Conservation (phyloP, 2,329 filamentous ascomycete species). For the Corynespora cassiicola region DNA sequence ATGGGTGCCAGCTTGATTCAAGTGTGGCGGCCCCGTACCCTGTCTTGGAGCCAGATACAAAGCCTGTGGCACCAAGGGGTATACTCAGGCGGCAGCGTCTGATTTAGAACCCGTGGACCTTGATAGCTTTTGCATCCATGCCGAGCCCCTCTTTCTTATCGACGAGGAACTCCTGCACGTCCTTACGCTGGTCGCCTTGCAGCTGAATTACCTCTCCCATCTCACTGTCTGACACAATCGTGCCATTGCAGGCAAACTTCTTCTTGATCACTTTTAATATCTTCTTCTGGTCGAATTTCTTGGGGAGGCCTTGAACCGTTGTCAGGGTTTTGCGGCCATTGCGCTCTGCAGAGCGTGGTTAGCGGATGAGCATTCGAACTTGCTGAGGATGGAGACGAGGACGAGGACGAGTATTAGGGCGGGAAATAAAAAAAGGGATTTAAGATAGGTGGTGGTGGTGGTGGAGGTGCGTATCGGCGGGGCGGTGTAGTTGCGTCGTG, state of each 20-base stretch:
- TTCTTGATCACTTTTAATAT: conserved; percentile 99
- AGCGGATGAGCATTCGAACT: not conserved
- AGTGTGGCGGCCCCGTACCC: too few relatives aligned
- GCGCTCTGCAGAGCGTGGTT: conserved; percentile 69
- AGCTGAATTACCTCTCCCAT: conserved; percentile 99
- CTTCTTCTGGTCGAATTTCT: conserved; percentile 98
- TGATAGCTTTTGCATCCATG: conserved; percentile 93
- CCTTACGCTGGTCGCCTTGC: conserved; percentile 96
- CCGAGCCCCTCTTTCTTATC: conserved; percentile 92
- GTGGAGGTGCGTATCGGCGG: too few relatives aligned
- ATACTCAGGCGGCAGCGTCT: too few relatives aligned
- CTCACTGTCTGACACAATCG: conserved; percentile 89
- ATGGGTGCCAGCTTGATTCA: too few relatives aligned
- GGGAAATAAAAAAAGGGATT: not conserved
- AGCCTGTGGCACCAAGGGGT: not conserved
- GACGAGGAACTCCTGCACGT: conserved; percentile 93
- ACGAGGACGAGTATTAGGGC: not conserved
- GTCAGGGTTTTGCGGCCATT: conserved; percentile 99
- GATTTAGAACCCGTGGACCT: too few relatives aligned
- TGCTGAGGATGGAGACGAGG: conserved; percentile 1
- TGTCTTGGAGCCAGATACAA: not conserved
- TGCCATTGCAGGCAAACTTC: conserved; percentile 99
- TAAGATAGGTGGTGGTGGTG: conserved; percentile 2
- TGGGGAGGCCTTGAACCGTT: conserved; percentile 94
- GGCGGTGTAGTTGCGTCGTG: too few relatives aligned